phyloP scores from a whole-genome alignment of 108 stramenopile species.

The Fistulifera pelliculosa region DNA sequence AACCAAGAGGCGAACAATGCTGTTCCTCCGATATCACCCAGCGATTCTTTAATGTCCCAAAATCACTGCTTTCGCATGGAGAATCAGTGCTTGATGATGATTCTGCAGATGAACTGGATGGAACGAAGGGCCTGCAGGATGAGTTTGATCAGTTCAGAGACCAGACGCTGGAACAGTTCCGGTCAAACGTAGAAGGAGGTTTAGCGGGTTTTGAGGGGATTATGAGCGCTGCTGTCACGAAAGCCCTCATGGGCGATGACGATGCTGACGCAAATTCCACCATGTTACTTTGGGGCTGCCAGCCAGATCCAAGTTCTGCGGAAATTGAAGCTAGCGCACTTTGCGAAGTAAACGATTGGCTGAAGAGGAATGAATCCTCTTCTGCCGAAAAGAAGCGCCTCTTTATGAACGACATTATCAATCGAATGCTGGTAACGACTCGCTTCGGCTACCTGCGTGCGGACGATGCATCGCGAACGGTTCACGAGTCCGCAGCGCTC shows the following conservation, averaged over 20 bases:
- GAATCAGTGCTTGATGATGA: constrained; percentile 36
- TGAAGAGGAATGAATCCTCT: constrained; percentile 49
- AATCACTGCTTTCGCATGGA: constrained; percentile 42
- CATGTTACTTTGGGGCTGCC: constrained; percentile 36
- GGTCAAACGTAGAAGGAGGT: constrained; percentile 54
- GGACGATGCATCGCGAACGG: constrained; percentile 57
- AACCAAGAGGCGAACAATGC: neutral
- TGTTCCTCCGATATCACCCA: constrained; percentile 22
- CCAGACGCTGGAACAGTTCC: constrained; percentile 63
- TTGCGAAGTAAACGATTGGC: constrained; percentile 66
- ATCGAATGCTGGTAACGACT: constrained; percentile 59
- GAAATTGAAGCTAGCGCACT: constrained; percentile 71
- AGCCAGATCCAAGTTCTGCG: constrained; percentile 22
- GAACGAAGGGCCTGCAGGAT: constrained; percentile 48
- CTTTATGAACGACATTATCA: constrained; percentile 68
- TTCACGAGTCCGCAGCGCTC: constrained; percentile 71
- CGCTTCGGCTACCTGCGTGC: constrained; percentile 40
- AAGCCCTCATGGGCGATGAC: constrained; percentile 62
- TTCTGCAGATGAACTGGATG: constrained; percentile 46
- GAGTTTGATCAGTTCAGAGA: constrained; percentile 80
- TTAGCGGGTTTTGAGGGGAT: constrained; percentile 63
- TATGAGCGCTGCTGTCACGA: constrained; percentile 74
- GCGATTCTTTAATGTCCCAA: constrained; percentile 40
- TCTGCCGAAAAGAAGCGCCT: constrained; percentile 39
- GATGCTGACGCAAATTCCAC: constrained; percentile 24